Conservation (phyloP, 345 rosid genomes). For the Brassica cretica region DNA sequence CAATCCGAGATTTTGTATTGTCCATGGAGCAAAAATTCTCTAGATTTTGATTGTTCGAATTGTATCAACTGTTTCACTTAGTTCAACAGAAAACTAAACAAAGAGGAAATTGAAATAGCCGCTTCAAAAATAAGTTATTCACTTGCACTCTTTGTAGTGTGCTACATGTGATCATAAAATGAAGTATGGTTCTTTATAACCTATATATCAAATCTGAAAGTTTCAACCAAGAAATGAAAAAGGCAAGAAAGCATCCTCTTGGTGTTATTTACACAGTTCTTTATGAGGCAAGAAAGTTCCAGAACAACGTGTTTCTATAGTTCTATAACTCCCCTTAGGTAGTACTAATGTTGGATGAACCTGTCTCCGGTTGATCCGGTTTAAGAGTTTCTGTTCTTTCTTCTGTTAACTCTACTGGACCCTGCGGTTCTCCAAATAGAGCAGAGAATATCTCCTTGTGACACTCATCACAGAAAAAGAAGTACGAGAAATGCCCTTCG, state of each 20-base stretch:
- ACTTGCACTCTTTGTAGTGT: conserved; percentile 11
- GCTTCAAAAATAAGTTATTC: not conserved
- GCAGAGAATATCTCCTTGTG: conserved; percentile 69
- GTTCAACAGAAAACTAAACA: not conserved
- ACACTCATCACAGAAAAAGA: conserved; percentile 78
- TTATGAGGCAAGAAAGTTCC: conserved; percentile 12
- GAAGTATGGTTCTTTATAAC: conserved; percentile 5
- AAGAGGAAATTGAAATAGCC: not conserved
- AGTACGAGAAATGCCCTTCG: conserved; percentile 89
- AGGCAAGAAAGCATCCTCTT: conserved; percentile 12
- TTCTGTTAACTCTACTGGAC: conserved; percentile 46
- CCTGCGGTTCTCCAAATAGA: conserved; percentile 69
- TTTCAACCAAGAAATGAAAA: not conserved
- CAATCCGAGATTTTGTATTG: no score
- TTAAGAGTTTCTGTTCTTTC: conserved; percentile 31
- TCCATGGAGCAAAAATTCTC: no score
- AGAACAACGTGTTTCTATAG: conserved; percentile 29
- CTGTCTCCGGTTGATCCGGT: conserved; percentile 9
- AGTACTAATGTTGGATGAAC: not conserved
- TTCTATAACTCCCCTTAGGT: conserved; percentile 26
- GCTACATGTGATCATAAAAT: conserved; percentile 24
- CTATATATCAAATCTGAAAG: conserved; percentile 18
- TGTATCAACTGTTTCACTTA: not conserved
- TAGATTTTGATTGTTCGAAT: not conserved
- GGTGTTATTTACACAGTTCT: conserved; percentile 36